Evolutionary conservation across 2,329 filamentous ascomycete species (phyloP).

Genomic region (Cyphellophora europaea): DNA sequence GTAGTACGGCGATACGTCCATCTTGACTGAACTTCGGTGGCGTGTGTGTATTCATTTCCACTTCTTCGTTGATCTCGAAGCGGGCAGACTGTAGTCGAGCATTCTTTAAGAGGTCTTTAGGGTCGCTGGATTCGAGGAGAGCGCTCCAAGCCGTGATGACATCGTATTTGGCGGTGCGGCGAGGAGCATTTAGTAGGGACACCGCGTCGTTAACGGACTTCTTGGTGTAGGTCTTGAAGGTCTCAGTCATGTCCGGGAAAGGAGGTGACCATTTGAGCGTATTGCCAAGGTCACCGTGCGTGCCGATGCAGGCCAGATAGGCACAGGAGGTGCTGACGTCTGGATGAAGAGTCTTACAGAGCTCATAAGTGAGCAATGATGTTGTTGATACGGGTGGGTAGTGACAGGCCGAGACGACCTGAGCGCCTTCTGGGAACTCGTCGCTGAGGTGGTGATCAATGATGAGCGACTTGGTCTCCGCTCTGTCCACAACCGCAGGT

Average conservation of each 20-base stretch:
- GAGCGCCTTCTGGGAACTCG: slow-evolving; percentile 47
- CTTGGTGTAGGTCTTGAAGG: slow-evolving; percentile 53
- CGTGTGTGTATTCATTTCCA: slow-evolving; percentile 51
- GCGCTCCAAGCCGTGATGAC: slow-evolving; percentile 53
- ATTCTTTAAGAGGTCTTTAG: slow-evolving; percentile 43
- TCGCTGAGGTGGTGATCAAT: slow-evolving; percentile 59
- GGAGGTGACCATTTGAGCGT: slow-evolving; percentile 56
- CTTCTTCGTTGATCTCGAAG: slow-evolving; percentile 51
- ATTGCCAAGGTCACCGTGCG: slow-evolving; percentile 57
- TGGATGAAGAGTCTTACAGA: slow-evolving; percentile 49
- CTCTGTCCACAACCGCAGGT: slow-evolving; percentile 42
- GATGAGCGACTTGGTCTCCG: slow-evolving; percentile 43
- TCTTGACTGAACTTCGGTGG: slow-evolving; percentile 56
- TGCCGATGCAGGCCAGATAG: slow-evolving; percentile 57
- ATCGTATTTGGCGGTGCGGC: slow-evolving; percentile 52
- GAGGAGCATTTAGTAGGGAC: slow-evolving; percentile 55
- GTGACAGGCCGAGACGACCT: slow-evolving; percentile 53
- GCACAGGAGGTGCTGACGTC: slow-evolving; percentile 41
- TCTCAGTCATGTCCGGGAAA: slow-evolving; percentile 55
- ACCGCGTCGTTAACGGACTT: slow-evolving; percentile 55
- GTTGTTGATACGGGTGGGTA: slow-evolving; percentile 58
- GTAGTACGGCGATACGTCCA: slow-evolving; percentile 52
- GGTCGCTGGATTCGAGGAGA: slow-evolving; percentile 41
- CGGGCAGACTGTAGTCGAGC: slow-evolving; percentile 43
- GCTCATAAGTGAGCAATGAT: slow-evolving; percentile 53